Percentiles rank a stretch among this genome's conserved stretches.
Evolutionary conservation across 805 yeast species (phyloP).

Genomic region (Nakazawaea holstii): DNA sequence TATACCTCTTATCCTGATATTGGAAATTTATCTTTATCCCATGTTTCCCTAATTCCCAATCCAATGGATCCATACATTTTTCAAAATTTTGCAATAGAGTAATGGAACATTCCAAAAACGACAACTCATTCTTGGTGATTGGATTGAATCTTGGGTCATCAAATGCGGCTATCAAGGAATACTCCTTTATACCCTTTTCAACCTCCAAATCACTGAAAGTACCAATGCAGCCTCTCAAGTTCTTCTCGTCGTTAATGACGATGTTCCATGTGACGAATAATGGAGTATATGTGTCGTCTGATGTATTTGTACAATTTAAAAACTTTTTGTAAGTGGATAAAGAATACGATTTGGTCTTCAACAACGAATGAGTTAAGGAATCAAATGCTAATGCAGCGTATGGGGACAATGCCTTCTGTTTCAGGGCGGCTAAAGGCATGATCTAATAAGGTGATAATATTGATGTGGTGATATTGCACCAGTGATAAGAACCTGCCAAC

Average conservation of each 20-base stretch:
- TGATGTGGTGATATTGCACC: no score
- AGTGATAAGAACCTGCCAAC: no score
- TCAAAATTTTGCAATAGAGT: constrained; percentile 62
- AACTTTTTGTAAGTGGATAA: constrained; percentile 10
- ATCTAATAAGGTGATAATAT: no score
- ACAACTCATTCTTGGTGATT: constrained; percentile 49
- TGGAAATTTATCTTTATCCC: constrained; percentile 65
- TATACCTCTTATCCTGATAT: constrained; percentile 31
- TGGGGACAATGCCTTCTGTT: constrained; percentile 15
- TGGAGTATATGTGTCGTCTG: constrained; percentile 34
- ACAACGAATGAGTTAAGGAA: constrained; percentile 24
- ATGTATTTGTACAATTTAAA: neutral
- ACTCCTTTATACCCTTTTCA: constrained; percentile 54
- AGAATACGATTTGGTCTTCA: constrained; percentile 12
- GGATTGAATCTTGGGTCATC: constrained; percentile 78
- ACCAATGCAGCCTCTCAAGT: constrained; percentile 89
- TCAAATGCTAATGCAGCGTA: constrained; percentile 38
- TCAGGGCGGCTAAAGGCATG: no score
- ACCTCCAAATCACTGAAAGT: constrained; percentile 60
- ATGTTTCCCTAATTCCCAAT: constrained; percentile 81
- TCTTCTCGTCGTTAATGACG: constrained; percentile 21
- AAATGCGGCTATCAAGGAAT: constrained; percentile 65
- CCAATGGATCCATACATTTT: constrained; percentile 42
- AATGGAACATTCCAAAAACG: constrained; percentile 47
- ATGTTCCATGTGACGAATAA: constrained; percentile 87